Base-by-base conservation (phyloP, 495 filamentous ascomycete genomes). In the Penicillium lagena region DNA sequence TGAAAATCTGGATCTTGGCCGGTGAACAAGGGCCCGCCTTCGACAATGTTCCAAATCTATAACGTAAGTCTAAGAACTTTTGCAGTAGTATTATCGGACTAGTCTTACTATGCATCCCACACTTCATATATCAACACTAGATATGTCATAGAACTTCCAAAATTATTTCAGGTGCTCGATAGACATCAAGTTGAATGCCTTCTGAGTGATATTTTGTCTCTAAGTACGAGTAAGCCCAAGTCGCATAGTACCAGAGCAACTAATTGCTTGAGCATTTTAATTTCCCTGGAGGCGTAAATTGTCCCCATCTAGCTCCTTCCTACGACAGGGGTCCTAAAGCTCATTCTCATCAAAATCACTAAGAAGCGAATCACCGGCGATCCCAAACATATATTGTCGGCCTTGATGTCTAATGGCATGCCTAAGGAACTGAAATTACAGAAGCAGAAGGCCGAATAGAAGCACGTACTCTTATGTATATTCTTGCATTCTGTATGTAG, bases 401-500 rank as follows among this genome's bases (percentile, higher is more conserved):
- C 59, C 40, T 68, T 64, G 29, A 70, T 61, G 43, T 67, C 63
- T 70, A 36, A 35, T 29, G 43, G 29, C 39, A 17, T 39, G 29
- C 41, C 30, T 28, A 32, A 37, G 28, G 29, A 39, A n/a, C n/a
- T n/a, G n/a, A n/a, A n/a, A n/a, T n/a, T n/a, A 42, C 29, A 15
- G 22, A 46, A 29, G 15, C 9, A 17, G 13, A 46, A 15, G 13
- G 1, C 7, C 2, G 37, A 28, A 29, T 7, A 14, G 9, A 29
- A 12, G 13, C 12, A 49, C 40, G 42, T 30, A 60, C 58, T 62
- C 35, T 67, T 66, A 32, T 72, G 66, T 37, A 72, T 66, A 35
- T 77, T 67, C 40, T 77, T 62, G 52, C 69, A 70, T 40, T 70
- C 62, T 37, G 61, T 67, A 56, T 74, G 68, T 7, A 74, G 50